A percentile compares a stretch with the other conserved stretches of the same genome.
phyloP scores from a whole-genome alignment of 2,329 filamentous ascomycete genomes.

The Fusarium mangiferae region DNA sequence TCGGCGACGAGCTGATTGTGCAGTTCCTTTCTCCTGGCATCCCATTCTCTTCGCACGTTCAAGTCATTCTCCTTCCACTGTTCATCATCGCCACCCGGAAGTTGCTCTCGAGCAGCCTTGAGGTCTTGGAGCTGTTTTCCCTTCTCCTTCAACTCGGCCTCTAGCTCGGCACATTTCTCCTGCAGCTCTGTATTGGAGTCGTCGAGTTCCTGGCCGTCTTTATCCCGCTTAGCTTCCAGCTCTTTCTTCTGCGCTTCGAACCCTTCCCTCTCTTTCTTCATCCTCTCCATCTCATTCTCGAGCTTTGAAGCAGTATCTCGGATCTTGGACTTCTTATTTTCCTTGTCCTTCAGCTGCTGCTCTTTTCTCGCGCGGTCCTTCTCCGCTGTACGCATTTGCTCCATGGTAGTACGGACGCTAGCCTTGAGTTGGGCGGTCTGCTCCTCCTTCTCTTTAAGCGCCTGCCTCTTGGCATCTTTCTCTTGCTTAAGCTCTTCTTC shows the following conservation, averaged over 20 bases:
- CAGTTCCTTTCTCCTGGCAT: constrained; percentile 62
- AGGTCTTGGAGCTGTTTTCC: constrained; percentile 77
- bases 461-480: constrained; percentile 79
- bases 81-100: constrained; percentile 70
- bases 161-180: constrained; percentile 71
- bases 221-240: constrained; percentile 62
- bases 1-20: constrained; percentile 61
- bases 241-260: constrained; percentile 65
- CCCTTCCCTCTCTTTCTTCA: constrained; percentile 64
- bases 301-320: constrained; percentile 76
- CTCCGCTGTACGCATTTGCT: constrained; percentile 82
- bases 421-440: constrained; percentile 85
- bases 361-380: constrained; percentile 84
- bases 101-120: constrained; percentile 74
- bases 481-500: constrained; percentile 78
- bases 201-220: constrained; percentile 62
- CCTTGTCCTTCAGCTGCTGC: constrained; percentile 73
- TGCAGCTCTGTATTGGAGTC: constrained; percentile 70
- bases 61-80: constrained; percentile 63
- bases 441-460: constrained; percentile 90
- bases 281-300: constrained; percentile 69
- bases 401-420: constrained; percentile 81
- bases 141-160: constrained; percentile 76
- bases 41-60: constrained; percentile 66
- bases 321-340: constrained; percentile 74